phyloP scores from a whole-genome alignment of 2,329 filamentous ascomycete species.

The Pochonia chlamydosporia region DNA sequence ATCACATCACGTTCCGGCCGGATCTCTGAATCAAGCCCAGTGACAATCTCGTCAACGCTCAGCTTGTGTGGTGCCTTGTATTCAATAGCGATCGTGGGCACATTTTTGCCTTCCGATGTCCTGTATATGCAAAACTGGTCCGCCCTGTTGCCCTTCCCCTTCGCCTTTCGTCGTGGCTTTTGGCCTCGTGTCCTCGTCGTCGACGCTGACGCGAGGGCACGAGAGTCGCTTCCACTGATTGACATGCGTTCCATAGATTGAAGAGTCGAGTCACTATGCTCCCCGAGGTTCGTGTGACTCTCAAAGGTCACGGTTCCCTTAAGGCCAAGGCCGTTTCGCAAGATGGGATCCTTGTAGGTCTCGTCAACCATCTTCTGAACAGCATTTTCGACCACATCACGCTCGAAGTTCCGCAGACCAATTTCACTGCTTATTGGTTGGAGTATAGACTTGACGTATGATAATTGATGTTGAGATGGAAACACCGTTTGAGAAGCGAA shows the following conservation, averaged over 20 bases:
- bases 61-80: constrained; percentile 34
- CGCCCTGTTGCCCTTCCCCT: constrained; percentile 21
- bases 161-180: constrained; percentile 11
- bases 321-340: constrained; percentile 24
- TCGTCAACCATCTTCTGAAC: constrained; percentile 26
- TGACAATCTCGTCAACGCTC: constrained; percentile 22
- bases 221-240: constrained; percentile 6
- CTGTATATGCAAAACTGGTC: constrained; percentile 25
- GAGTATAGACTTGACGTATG: constrained; percentile 24
- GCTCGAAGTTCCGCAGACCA: constrained; percentile 27
- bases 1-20: constrained; percentile 24
- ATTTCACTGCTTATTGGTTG: constrained; percentile 28
- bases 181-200: not conserved
- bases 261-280: constrained; percentile 16
- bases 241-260: constrained; percentile 18
- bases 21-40: constrained; percentile 29
- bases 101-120: not conserved
- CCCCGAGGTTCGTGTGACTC: constrained; percentile 28
- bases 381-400: constrained; percentile 28
- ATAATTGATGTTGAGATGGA: constrained; percentile 25
- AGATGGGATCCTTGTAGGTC: constrained; percentile 18
- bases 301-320: constrained; percentile 28
- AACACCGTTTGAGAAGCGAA: constrained; percentile 25
- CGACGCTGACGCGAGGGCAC: not conserved
- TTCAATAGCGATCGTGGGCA: constrained; percentile 22